Conservation (phyloP, 108 stramenopile species). For the Cyclotella atomus region DNA sequence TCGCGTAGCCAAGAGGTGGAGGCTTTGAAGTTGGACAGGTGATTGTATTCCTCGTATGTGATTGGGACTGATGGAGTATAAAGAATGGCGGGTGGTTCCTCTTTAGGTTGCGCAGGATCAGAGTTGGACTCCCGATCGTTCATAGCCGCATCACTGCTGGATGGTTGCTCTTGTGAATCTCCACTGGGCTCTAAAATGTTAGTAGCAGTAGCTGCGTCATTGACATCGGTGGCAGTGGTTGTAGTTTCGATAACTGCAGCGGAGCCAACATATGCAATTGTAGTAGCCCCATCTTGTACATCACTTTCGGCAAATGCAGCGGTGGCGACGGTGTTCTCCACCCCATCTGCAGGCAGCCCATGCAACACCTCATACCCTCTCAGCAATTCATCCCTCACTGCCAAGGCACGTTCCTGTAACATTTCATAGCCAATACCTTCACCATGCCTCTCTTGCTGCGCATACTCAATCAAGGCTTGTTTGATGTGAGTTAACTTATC, state of each 20-base stretch:
- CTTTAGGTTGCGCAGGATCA: neutral
- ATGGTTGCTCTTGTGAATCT: neutral
- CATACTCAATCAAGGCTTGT: conserved; percentile 17
- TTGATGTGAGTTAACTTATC: conserved; percentile 25
- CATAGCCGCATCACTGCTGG: too few relatives aligned
- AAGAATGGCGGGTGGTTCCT: neutral
- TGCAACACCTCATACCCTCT: conserved; percentile 15
- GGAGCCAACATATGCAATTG: too few relatives aligned
- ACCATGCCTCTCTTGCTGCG: neutral
- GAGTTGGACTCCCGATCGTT: neutral
- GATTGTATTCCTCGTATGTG: conserved; percentile 25
- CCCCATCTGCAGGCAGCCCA: neutral
- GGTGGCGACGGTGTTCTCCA: neutral
- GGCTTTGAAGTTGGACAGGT: conserved; percentile 32
- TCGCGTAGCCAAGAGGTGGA: conserved; percentile 41
- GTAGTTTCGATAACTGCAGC: too few relatives aligned
- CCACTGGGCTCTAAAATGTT: neutral
- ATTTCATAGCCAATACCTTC: neutral
- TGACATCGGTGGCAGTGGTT: neutral
- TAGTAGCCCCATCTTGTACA: too few relatives aligned
- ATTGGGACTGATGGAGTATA: neutral
- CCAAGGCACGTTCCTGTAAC: conserved; percentile 28
- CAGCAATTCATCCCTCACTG: conserved; percentile 23
- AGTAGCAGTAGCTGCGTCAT: neutral
- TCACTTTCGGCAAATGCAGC: too few relatives aligned